A percentile compares a stretch with the other conserved stretches of the same genome.
These are phyloP conservation scores for Phytopythium helicoides DNA, from an alignment of 352 stramenopile species.

Conservation along the genomic window DNA sequence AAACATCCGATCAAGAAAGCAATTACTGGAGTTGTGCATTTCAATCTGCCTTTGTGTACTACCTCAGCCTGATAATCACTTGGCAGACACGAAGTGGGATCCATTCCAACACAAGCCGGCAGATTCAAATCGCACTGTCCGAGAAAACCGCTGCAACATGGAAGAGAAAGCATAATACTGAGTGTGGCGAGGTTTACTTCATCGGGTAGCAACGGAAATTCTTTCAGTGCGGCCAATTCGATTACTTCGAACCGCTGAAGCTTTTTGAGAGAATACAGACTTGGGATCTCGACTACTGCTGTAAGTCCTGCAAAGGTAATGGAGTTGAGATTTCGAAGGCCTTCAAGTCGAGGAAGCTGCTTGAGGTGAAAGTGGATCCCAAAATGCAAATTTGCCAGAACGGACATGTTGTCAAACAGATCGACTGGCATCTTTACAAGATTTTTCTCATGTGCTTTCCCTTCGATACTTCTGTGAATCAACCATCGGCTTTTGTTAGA, in stretches of 20 bases:
- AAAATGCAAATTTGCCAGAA: conserved; percentile 13
- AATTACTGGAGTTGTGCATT: neutral
- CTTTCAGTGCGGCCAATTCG: neutral
- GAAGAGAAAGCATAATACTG: neutral
- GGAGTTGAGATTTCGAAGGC: conserved; percentile 7
- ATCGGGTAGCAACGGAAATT: conserved; percentile 8
- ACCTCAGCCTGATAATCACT: neutral
- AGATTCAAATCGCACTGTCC: neutral
- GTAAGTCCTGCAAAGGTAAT: conserved; percentile 3
- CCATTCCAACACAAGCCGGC: neutral
- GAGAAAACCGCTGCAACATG: conserved; percentile 27
- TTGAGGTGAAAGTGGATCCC: conserved; percentile 4
- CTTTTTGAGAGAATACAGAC: neutral
- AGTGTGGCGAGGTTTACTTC: conserved; percentile 2
- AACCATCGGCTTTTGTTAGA: neutral
- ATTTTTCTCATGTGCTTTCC: neutral
- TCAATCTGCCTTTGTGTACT: neutral
- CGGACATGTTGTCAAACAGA: conserved; percentile 13
- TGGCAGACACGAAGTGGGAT: neutral
- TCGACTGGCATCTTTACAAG: conserved; percentile 6
- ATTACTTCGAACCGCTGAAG: conserved; percentile 13
- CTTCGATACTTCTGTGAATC: conserved; percentile 10
- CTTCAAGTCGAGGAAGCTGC: conserved; percentile 9
- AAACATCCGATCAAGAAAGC: neutral
- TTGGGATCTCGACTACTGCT: conserved; percentile 1